These are phyloP conservation scores for Metarhizium anisopliae DNA, from an alignment of 2,329 filamentous ascomycete species.

Conservation along the genomic window DNA sequence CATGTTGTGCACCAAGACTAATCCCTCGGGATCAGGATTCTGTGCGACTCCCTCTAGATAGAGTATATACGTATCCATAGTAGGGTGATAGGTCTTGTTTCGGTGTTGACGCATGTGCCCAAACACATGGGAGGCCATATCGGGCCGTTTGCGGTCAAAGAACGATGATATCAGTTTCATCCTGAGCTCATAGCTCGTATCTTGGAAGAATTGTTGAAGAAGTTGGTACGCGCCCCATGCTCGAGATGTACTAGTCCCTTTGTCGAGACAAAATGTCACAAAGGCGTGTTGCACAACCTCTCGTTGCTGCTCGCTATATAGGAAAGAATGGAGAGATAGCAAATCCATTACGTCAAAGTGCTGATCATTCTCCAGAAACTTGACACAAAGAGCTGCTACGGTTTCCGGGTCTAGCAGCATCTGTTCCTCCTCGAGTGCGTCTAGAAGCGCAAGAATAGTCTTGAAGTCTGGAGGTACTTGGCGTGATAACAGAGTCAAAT, in stretches of 20 bases:
- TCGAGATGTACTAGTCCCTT: constrained; percentile 50
- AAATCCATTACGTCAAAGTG: constrained; percentile 73
- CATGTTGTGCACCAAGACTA: constrained; percentile 82
- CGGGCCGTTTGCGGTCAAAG: constrained; percentile 65
- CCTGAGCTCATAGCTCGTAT: constrained; percentile 56
- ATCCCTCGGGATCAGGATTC: constrained; percentile 44
- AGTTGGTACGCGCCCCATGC: constrained; percentile 59
- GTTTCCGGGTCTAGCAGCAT: constrained; percentile 65
- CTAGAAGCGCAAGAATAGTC: constrained; percentile 62
- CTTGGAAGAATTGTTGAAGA: constrained; percentile 55
- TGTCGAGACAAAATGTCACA: constrained; percentile 58
- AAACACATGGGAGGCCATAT: constrained; percentile 82
- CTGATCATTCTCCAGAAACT: constrained; percentile 69
- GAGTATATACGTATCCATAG: constrained; percentile 62
- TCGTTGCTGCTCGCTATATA: constrained; percentile 63
- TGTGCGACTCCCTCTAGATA: constrained; percentile 68
- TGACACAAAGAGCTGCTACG: constrained; percentile 60
- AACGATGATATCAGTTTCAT: constrained; percentile 73
- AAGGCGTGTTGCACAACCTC: constrained; percentile 57
- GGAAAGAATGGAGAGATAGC: constrained; percentile 64
- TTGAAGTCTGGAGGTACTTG: constrained; percentile 55
- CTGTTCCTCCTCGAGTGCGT: constrained; percentile 62
- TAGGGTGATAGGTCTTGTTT: constrained; percentile 55
- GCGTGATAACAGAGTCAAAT: constrained; percentile 60
- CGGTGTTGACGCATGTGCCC: constrained; percentile 84